Evolutionary conservation across 306 rosid species (phyloP), one percentile per base, ranked within the genome.

Genomic region (Quercus bicolor): DNA sequence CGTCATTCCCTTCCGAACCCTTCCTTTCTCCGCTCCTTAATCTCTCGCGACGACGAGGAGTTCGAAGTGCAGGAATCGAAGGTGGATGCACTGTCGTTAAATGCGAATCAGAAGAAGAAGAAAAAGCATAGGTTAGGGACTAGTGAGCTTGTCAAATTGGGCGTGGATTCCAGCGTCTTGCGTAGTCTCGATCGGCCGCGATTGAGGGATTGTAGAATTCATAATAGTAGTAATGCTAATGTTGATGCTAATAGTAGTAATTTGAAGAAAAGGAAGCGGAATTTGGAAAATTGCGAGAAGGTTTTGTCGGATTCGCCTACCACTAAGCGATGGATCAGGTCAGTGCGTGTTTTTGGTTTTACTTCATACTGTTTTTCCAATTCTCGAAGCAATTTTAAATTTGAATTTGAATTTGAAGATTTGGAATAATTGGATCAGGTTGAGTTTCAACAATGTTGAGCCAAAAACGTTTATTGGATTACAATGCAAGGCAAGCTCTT

Each of bases 401-500:
- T 12, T 45, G 53, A 48, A 48, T 45, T 12, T 45, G 53, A 12
- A 48, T 48, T 12, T 40, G 77, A 24, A 40, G 12, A 77, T 70
- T 23, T 74, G 54, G 68, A 43, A 1, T 53, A 12, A 11, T 45
- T 23, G 5, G 54, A 74, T 78, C 91, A 95, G 99, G 93, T 80
- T 95, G 92, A 86, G 83, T 85, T 88, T 85, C 73, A 91, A 85
- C 54, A 80, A 81, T 54, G 94, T 86, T 54, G 90, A 93, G 83
- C 96, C 94, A 0, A 90, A 90, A 85, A 82, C 81, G 43, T 90
- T 93, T 77, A 70, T 93, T 54, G 99, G 99, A 55, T 77, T 95
- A 79, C 85, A 88, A 83, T 95, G 99, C 99, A 91, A 95, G 99
- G 99, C 86, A 85, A 86, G 91, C 64, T 53, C 79, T 87, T 75